Conservation (phyloP, 345 rosid species). For the Moringa oleifera region DNA sequence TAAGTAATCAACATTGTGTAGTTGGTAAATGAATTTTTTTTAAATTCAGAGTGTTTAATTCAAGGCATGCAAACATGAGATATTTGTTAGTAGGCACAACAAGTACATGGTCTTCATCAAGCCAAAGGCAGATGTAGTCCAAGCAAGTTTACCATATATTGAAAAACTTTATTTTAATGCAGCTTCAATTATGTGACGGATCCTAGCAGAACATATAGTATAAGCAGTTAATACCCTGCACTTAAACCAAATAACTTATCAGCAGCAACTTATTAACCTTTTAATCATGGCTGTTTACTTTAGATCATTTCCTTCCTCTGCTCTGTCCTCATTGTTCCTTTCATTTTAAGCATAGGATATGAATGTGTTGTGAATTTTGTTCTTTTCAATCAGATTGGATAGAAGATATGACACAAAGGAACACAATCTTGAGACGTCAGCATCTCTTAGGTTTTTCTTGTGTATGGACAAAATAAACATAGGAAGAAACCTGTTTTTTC, state of each 20-base stretch:
- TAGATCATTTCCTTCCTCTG: too few relatives aligned
- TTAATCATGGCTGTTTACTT: too few relatives aligned
- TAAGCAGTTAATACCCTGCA: too few relatives aligned
- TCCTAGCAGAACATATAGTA: too few relatives aligned
- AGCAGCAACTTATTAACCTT: too few relatives aligned
- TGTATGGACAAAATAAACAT: not conserved
- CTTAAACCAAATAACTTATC: too few relatives aligned
- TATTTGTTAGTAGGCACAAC: not conserved
- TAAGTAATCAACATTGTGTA: not conserved
- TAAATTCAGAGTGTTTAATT: not conserved
- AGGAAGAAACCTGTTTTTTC: not conserved
- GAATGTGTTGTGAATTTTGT: too few relatives aligned
- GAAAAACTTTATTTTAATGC: too few relatives aligned
- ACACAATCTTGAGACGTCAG: not conserved
- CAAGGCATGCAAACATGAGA: not conserved
- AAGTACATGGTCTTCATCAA: not conserved
- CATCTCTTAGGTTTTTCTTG: not conserved
- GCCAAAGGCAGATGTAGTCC: too few relatives aligned
- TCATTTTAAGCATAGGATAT: too few relatives aligned
- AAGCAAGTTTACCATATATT: not conserved
- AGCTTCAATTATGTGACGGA: too few relatives aligned
- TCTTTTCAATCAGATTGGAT: not conserved
- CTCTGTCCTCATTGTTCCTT: too few relatives aligned
- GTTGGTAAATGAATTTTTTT: not conserved
- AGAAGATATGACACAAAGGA: not conserved